A percentile compares a stretch with the other conserved stretches of the same genome.
Conservation (phyloP, 441 rosid genomes). For the Populus tomentosa region DNA sequence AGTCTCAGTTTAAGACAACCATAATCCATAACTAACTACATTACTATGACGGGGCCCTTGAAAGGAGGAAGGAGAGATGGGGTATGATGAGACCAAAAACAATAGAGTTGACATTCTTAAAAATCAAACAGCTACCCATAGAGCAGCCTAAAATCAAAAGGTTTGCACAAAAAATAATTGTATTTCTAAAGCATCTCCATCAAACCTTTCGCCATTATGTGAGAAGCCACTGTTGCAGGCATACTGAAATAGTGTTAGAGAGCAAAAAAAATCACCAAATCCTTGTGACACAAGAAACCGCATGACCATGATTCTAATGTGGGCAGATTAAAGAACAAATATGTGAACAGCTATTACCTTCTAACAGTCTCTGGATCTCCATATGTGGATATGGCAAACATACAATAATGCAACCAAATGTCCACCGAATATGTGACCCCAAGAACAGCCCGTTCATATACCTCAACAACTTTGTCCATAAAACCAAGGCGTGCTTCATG, state of each 20-base stretch:
- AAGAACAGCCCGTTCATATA: slow-evolving; percentile 86
- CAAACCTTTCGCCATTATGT: slow-evolving; percentile 62
- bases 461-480: slow-evolving; percentile 93
- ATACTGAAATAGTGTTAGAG: slow-evolving; percentile 65
- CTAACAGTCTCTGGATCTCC: slow-evolving; percentile 94
- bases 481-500: slow-evolving; percentile 86
- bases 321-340: slow-evolving; percentile 18
- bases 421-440: slow-evolving; percentile 97
- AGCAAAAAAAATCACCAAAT: slow-evolving; percentile 37
- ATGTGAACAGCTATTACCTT: slow-evolving; percentile 57
- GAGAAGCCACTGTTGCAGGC: slow-evolving; percentile 66
- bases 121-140: slow-evolving; percentile 29
- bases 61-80: slow-evolving; percentile 22
- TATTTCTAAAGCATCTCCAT: slow-evolving; percentile 53
- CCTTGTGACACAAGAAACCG: slow-evolving; percentile 29
- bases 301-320: slow-evolving; percentile 24
- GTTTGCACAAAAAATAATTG: slow-evolving; percentile 30
- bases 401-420: slow-evolving; percentile 90
- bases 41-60: slow-evolving; percentile 32
- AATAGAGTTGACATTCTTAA: slow-evolving; percentile 25
- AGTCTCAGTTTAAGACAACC: slow-evolving; percentile 52
- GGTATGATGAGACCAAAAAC: slow-evolving; percentile 22
- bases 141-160: slow-evolving; percentile 36
- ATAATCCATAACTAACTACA: slow-evolving; percentile 37
- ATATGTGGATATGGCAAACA: slow-evolving; percentile 79